Base-by-base conservation (phyloP, 805 yeast genomes). In the Priceomyces haplophilus region DNA sequence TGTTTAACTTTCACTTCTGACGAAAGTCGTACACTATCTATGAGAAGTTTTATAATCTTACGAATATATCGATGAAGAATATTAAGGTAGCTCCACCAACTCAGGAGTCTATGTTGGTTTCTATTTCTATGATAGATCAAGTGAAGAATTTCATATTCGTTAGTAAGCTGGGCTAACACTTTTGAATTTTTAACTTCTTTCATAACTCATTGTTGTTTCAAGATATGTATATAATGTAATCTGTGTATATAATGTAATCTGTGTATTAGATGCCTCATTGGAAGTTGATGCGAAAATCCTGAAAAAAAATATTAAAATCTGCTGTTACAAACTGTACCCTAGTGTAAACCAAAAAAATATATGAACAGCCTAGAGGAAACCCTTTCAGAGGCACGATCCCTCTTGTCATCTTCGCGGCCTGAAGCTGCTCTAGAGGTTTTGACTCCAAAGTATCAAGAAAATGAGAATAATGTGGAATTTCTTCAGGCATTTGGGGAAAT, bases 71-170 rank as follows among this genome's bases (percentile, higher is more conserved):
- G 72, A 51, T 84, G 85, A 20, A 88, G 53, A 7, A 82, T 73
- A 46, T 80, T 74, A 32, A 89, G 64, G 45, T 78, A 73, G 46
- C 68, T 75, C 91, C 96, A 89, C 96, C 97, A 89, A 7, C 56
- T 54, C 23, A 87, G 75, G 6, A 73, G 75, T 3, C 82, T 67
- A 55, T 88, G 96, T 58, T 89, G 97, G 58, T 87, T 87, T 40
- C 73, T 70, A 61, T 82, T 84, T 48, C 95, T 69, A 53, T 83
- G 87, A 55, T 83, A 80, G 3, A 87, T 49, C 31, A 88, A 61
- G 49, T 79, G 84, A 3, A 88, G 59, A 3, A 86, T 53, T 18
- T 76, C 73, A 40, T 64, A 77, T 61, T 89, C 96, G 37, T 62
- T 67, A 3, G 35, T 35, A 17, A 45, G 31, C 25, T 45, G 42